Evolutionary conservation across 192 early-diverging fungal species (phyloP).

Genomic region (Dispira simplex): DNA sequence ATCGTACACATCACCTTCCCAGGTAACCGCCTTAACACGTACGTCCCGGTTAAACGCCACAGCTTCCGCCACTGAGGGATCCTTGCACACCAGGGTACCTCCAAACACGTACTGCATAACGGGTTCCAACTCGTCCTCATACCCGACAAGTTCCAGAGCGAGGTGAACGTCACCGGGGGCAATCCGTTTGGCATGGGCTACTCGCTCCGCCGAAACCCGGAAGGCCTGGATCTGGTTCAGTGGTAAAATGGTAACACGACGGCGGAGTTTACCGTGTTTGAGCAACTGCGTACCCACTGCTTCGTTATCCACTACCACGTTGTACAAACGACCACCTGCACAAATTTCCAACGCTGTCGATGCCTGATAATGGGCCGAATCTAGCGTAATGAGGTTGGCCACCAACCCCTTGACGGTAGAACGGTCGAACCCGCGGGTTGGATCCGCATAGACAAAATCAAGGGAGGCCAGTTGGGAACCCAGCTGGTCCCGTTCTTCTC

Average conservation of each 20-base stretch:
- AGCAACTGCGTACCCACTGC: constrained; percentile 65
- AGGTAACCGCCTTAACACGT: constrained; percentile 77
- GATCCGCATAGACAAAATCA: constrained; percentile 74
- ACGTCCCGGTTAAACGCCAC: constrained; percentile 83
- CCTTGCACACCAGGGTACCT: constrained; percentile 74
- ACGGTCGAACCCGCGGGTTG: constrained; percentile 76
- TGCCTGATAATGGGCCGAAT: constrained; percentile 41
- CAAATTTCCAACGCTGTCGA: constrained; percentile 82
- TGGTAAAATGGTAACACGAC: constrained; percentile 82
- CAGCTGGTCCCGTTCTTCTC: constrained; percentile 22
- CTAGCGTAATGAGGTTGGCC: constrained; percentile 72
- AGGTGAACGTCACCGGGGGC: constrained; percentile 66
- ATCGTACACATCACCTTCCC: constrained; percentile 95
- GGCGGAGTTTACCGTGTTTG: constrained; percentile 54
- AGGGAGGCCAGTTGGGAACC: constrained; percentile 37
- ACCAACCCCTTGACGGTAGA: constrained; percentile 84
- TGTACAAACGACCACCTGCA: constrained; percentile 87
- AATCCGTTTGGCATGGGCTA: constrained; percentile 19
- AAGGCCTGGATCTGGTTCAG: constrained; percentile 82
- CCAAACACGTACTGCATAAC: constrained; percentile 96
- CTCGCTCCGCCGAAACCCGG: constrained; percentile 33
- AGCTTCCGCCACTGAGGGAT: constrained; percentile 64
- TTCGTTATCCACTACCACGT: constrained; percentile 91
- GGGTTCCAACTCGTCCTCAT: constrained; percentile 52
- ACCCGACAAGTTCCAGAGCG: constrained; percentile 71